These are phyloP conservation scores for Gaultheria prostrata DNA, from an alignment of 148 eudicot species.

Conservation along the genomic window DNA sequence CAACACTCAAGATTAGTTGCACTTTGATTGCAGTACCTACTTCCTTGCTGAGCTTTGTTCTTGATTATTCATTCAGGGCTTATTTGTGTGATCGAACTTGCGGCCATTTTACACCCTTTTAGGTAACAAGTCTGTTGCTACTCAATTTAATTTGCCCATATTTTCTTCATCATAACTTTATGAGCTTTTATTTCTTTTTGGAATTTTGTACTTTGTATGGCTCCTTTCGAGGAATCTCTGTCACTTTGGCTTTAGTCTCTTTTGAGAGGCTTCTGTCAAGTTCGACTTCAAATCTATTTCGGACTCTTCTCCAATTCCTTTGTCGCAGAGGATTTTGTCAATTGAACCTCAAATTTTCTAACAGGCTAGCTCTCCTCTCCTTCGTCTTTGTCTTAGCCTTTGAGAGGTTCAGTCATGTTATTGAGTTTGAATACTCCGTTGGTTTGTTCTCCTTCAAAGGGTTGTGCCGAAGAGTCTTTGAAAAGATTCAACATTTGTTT, in stretches of 20 bases:
- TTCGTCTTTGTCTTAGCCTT: not conserved
- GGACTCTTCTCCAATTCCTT: not conserved
- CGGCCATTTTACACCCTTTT: not conserved
- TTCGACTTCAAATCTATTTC: no score
- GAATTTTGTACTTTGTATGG: no score
- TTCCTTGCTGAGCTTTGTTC: no score
- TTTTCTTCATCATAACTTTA: not conserved
- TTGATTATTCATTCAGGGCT: not conserved
- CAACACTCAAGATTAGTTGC: no score
- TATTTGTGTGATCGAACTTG: no score
- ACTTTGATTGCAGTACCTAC: no score
- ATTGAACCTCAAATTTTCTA: not conserved
- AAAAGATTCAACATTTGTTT: not conserved
- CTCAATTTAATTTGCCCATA: not conserved
- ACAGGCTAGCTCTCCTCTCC: not conserved
- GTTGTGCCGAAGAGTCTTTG: not conserved
- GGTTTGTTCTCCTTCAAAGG: no score
- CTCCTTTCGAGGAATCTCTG: not conserved
- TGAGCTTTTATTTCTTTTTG: no score
- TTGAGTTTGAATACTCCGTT: not conserved
- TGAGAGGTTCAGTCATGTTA: not conserved
- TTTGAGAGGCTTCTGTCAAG: no score
- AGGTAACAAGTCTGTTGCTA: not conserved
- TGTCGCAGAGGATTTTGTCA: not conserved
- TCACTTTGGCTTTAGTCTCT: no score